These are phyloP conservation scores for Seminavis robusta DNA, from an alignment of 108 stramenopile genomes.

Conservation along the genomic window DNA sequence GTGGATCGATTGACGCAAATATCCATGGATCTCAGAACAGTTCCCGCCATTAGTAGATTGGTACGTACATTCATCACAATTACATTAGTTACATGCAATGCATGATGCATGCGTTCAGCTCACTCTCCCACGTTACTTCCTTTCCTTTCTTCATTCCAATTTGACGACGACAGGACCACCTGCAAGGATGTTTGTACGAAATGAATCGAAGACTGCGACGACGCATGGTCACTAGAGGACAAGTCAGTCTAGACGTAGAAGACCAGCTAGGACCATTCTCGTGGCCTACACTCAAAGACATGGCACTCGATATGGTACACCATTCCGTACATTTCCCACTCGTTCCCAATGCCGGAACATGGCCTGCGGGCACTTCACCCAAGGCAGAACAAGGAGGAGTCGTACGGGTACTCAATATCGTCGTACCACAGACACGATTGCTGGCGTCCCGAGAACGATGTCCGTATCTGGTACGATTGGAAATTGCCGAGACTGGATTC, in stretches of 20 bases:
- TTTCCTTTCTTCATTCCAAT: too few species aligned
- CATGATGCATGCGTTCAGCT: too few species aligned
- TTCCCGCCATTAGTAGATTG: slow-evolving; percentile 40
- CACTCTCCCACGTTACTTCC: too few species aligned
- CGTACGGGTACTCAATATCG: slow-evolving; percentile 73
- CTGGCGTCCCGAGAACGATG: slow-evolving; percentile 79
- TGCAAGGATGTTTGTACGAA: slow-evolving; percentile 53
- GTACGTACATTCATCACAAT: too few species aligned
- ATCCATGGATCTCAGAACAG: slow-evolving; percentile 64
- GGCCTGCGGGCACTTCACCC: slow-evolving; percentile 47
- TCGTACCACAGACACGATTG: slow-evolving; percentile 55
- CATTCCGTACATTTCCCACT: slow-evolving; percentile 83
- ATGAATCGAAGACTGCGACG: slow-evolving; percentile 73
- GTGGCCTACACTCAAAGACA: slow-evolving; percentile 40
- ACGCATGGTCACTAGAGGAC: slow-evolving; percentile 75
- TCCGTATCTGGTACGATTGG: slow-evolving; percentile 76
- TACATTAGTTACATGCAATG: slow-evolving; percentile 5
- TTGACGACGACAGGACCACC: slow-evolving; percentile 22
- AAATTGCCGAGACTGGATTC: slow-evolving; percentile 76
- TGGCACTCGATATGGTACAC: slow-evolving; percentile 60
- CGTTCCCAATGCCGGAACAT: slow-evolving; percentile 53
- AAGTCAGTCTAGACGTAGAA: slow-evolving; percentile 80
- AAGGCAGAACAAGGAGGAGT: slow-evolving; percentile 33
- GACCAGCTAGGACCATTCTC: slow-evolving; percentile 53
- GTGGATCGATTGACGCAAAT: slow-evolving; percentile 77